A percentile compares a stretch with the other conserved stretches of the same genome.
These are phyloP conservation scores for Scleroderma bovista DNA, from an alignment of 768 basidiomycete genomes.

Conservation along the genomic window DNA sequence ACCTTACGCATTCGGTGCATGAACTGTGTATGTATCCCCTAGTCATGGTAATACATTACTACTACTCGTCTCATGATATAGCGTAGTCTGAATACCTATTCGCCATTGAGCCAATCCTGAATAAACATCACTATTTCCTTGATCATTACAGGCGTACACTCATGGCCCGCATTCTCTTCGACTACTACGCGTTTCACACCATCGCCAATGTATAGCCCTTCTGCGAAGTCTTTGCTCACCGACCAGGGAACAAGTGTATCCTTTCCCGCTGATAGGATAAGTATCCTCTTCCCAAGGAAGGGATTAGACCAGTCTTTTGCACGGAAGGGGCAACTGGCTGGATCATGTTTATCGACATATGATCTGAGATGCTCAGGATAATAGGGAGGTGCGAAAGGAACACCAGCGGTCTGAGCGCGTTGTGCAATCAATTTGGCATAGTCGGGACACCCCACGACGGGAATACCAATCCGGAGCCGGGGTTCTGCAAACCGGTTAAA, in stretches of 20 bases:
- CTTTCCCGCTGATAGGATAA: conserved; percentile 61
- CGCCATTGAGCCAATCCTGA: conserved; percentile 17
- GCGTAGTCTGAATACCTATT: neutral
- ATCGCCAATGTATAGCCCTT: conserved; percentile 46
- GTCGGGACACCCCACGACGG: conserved; percentile 70
- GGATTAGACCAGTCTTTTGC: conserved; percentile 41
- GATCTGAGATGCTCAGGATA: conserved; percentile 50
- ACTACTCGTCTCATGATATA: neutral
- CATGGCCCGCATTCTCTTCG: conserved; percentile 55
- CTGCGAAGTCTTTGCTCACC: conserved; percentile 52
- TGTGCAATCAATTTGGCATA: conserved; percentile 49
- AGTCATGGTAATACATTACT: too few species aligned
- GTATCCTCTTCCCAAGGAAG: conserved; percentile 66
- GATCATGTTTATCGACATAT: conserved; percentile 43
- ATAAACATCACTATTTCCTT: conserved; percentile 33
- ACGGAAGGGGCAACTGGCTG: conserved; percentile 38
- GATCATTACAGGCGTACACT: conserved; percentile 57
- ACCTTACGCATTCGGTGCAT: neutral
- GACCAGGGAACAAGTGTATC: conserved; percentile 67
- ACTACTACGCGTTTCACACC: conserved; percentile 56
- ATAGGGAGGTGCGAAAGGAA: conserved; percentile 45
- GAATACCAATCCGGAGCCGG: conserved; percentile 40
- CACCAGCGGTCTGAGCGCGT: conserved; percentile 44
- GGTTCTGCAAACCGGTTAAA: conserved; percentile 30
- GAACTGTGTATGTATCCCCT: neutral